A percentile compares a stretch with the other conserved stretches of the same genome.
These are phyloP conservation scores for Euphorbia celastroides DNA, from an alignment of 441 rosid species.

Conservation along the genomic window DNA sequence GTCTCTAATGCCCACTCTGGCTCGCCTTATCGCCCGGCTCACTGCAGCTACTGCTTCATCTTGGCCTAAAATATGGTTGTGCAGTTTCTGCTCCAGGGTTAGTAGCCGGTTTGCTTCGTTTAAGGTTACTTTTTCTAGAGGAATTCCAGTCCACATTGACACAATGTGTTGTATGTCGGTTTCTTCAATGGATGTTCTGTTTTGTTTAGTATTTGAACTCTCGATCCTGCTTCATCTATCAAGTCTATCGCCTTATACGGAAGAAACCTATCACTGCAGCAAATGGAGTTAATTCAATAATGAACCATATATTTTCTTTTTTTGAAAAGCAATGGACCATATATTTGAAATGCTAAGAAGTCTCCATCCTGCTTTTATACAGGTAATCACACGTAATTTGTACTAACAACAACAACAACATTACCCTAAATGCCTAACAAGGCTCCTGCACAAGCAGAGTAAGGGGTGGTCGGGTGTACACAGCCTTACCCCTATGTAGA, in stretches of 20 bases:
- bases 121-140: not conserved
- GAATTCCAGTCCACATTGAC: slow-evolving; percentile 12
- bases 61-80: no score
- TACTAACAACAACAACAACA: no score
- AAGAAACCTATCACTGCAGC: not conserved
- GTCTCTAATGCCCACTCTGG: slow-evolving; percentile 96
- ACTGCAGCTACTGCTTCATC: slow-evolving; percentile 86
- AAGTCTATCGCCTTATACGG: slow-evolving; percentile 7
- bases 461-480: no score
- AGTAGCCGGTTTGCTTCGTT: not conserved
- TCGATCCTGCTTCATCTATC: slow-evolving; percentile 13
- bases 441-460: no score
- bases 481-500: no score
- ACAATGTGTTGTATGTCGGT: not conserved
- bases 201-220: not conserved
- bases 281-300: no score
- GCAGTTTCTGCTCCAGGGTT: not conserved
- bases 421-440: no score
- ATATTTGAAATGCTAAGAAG: no score
- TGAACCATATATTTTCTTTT: no score
- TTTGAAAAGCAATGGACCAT: no score
- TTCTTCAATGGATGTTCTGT: not conserved
- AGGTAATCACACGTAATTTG: no score
- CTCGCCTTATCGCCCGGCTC: slow-evolving; percentile 97
- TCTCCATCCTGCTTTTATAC: no score